Base-by-base conservation (phyloP, 306 rosid species). In the Vachellia collinsii region DNA sequence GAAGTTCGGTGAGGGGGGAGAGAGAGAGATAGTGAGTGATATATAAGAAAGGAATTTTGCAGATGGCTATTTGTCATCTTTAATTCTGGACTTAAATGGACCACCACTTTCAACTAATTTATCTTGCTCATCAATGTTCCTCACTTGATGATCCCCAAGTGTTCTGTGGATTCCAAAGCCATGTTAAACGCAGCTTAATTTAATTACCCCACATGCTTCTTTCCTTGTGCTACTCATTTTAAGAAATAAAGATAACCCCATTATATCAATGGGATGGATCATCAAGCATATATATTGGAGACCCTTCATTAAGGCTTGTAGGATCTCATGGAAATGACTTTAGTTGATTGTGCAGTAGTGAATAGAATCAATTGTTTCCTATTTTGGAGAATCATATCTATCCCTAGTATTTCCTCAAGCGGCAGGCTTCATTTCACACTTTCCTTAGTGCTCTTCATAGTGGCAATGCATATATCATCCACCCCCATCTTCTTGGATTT, bases 71-170 rank as follows among this genome's bases (percentile, higher is more conserved):
- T 37, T 9, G 38, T 53, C 87, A 73, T 76, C 56, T 63, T 72
- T n/a, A n/a, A n/a, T n/a, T 70, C 42, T 29, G 59, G 48, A 20
- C 71, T 68, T 37, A 14, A 43, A 56, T 46, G 91, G 92, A 85
- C 92, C 93, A 82, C 89, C 88, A 82, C 85, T 90, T 76, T 65
- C 88, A 83, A 72, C 75, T 67, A 39, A 1, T 11, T 59, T 68
- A 78, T 59, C 83, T 69, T 81, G 79, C 82, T 88, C 91, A 19
- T 4, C 85, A 66, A 73, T 16, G 19, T 53, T 38, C 77, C 50
- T 74, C 81, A 14, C 78, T 62, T 4, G 56, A 50, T 50, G 12
- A 56, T 56, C 63, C 88, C 73, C 88, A 75, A 85, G 82, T 76
- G 43, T 64, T 69, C 43, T n/a, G 17, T 79, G 36, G 82, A 74